These are phyloP conservation scores for Jatropha curcas DNA, from an alignment of 345 rosid species.

Conservation along the genomic window DNA sequence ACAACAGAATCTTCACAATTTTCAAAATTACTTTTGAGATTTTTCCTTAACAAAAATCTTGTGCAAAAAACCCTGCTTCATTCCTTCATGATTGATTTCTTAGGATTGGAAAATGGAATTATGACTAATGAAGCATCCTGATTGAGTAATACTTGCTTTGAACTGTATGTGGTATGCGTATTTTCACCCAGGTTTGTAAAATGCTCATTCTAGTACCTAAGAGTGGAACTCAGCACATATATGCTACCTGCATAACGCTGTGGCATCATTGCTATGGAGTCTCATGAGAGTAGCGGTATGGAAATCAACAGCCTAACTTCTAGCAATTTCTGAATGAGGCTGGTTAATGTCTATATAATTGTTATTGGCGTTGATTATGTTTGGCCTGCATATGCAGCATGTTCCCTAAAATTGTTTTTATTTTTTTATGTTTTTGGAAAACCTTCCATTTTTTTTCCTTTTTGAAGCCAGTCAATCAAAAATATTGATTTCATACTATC, in stretches of 20 bases:
- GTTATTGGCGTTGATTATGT: background rate
- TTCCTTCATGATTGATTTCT: background rate
- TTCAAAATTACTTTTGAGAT: background rate
- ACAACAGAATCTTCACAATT: background rate
- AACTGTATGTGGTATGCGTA: background rate
- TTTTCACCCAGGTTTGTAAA: too few species aligned
- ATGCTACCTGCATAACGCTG: background rate
- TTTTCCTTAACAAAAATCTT: background rate
- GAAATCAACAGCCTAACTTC: background rate
- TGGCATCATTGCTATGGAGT: background rate
- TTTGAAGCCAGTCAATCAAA: background rate
- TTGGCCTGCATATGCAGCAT: background rate
- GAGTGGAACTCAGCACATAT: background rate
- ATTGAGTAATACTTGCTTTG: background rate
- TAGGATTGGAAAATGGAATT: background rate
- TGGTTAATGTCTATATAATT: background rate
- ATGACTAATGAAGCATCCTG: background rate
- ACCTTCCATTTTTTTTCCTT: background rate
- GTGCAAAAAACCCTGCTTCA: too few species aligned
- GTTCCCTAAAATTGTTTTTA: background rate
- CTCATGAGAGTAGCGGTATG: background rate
- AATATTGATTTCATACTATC: background rate
- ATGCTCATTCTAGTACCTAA: background rate
- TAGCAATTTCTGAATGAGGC: background rate
- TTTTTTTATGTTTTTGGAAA: background rate